A percentile compares a stretch with the other conserved stretches of the same genome.
phyloP scores from a whole-genome alignment of 2,329 filamentous ascomycete genomes.

The Setomelanomma holmii region DNA sequence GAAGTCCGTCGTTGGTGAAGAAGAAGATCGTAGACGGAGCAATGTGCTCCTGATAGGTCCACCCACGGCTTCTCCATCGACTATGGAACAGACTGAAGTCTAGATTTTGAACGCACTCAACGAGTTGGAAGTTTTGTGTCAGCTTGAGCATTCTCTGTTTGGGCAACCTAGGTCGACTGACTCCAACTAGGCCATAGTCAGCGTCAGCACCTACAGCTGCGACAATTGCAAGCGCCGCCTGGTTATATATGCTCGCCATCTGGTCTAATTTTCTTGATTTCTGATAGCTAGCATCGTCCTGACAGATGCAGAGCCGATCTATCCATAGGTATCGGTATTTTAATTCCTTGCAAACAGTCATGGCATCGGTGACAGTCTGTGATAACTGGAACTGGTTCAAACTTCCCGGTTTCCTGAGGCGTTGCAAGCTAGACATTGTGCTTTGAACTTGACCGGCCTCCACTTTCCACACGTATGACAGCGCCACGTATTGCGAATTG shows the following conservation, averaged over 20 bases:
- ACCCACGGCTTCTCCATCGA: neutral
- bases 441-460: neutral
- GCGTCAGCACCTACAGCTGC: neutral
- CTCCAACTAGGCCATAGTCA: neutral
- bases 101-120: neutral
- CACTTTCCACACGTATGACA: neutral
- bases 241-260: neutral
- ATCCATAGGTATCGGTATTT: neutral
- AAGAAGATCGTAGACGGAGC: neutral
- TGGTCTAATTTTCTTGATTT: neutral
- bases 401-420: neutral
- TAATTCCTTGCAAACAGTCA: neutral
- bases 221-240: neutral
- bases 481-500: neutral
- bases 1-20: neutral
- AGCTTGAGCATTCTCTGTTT: neutral
- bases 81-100: neutral
- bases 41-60: neutral
- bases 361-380: neutral
- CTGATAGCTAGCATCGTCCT: neutral
- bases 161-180: neutral
- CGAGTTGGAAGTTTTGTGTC: neutral
- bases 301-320: neutral
- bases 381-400: neutral
- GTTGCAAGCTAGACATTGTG: neutral